These are phyloP conservation scores for Solanum rostratum DNA, from an alignment of 257 asterid species.

Conservation along the genomic window DNA sequence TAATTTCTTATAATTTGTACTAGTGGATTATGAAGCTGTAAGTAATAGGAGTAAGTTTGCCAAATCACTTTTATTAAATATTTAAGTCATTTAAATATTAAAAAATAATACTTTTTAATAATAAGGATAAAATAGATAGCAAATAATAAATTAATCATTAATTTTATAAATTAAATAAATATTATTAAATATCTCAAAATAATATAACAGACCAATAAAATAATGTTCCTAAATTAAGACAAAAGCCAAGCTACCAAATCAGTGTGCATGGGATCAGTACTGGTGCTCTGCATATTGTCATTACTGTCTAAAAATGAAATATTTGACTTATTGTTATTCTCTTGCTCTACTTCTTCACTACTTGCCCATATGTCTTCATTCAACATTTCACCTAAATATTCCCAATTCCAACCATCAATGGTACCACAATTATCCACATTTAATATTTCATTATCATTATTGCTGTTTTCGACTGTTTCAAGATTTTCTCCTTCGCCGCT, in stretches of 20 bases:
- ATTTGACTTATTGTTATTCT: background rate
- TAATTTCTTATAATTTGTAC: too few species aligned
- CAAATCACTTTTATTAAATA: too few species aligned
- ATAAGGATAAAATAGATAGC: too few species aligned
- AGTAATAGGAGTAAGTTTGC: too few species aligned
- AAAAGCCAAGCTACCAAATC: constrained; percentile 49
- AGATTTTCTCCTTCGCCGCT: background rate
- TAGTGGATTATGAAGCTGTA: too few species aligned
- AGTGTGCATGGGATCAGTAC: constrained; percentile 2
- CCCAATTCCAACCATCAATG: constrained; percentile 16
- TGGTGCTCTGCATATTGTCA: background rate
- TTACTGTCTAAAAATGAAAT: constrained; percentile 18
- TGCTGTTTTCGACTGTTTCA: background rate
- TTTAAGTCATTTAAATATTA: too few species aligned
- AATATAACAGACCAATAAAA: too few species aligned
- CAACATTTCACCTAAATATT: background rate
- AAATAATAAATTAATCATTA: too few species aligned
- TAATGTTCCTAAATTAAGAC: constrained; percentile 10
- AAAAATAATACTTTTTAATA: too few species aligned
- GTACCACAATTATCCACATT: background rate
- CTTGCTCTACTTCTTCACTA: background rate
- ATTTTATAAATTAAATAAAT: too few species aligned
- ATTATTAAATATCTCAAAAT: too few species aligned
- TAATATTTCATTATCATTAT: background rate
- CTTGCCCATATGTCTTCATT: background rate